phyloP scores from a whole-genome alignment of 1,284 basidiomycete species.

The Moesziomyces sp. region DNA sequence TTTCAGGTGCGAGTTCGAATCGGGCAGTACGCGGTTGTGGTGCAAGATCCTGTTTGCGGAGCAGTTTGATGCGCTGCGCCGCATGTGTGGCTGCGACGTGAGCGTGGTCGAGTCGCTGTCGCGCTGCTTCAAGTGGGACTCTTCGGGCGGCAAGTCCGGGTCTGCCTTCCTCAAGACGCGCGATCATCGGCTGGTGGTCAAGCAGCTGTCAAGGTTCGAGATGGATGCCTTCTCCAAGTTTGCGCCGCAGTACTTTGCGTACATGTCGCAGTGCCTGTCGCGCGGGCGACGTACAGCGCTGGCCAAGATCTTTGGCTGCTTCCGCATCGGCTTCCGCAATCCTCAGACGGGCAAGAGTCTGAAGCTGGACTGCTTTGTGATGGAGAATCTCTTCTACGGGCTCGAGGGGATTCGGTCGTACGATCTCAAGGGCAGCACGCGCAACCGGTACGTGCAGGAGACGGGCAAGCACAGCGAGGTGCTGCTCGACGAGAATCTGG shows the following conservation, averaged over 20 bases:
- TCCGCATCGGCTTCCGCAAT: conserved; percentile 92
- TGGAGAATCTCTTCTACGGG: conserved; percentile 96
- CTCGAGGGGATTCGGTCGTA: conserved; percentile 79
- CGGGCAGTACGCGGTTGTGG: conserved; percentile 84
- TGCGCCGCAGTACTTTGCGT: conserved; percentile 96
- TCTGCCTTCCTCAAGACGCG: conserved; percentile 87
- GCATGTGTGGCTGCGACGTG: conserved; percentile 91
- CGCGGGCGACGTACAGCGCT: conserved; percentile 86
- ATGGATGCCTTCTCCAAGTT: conserved; percentile 96
- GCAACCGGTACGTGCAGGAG: conserved; percentile 77
- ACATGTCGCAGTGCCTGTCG: conserved; percentile 76
- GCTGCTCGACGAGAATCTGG: conserved; percentile 90
- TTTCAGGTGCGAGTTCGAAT: conserved; percentile 66
- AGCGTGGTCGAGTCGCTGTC: conserved; percentile 93
- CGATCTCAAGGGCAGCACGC: conserved; percentile 65
- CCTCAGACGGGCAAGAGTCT: conserved; percentile 80
- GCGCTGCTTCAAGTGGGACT: conserved; percentile 95
- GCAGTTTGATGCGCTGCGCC: conserved; percentile 92
- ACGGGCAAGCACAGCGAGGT: conserved; percentile 90
- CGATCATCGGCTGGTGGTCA: conserved; percentile 99
- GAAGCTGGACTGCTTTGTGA: conserved; percentile 94
- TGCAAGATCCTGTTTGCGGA: conserved; percentile 96
- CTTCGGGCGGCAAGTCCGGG: conserved; percentile 93
- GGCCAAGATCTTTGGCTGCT: conserved; percentile 97
- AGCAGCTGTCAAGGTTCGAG: conserved; percentile 91